Base-by-base conservation (phyloP, 2,329 filamentous ascomycete genomes). In the Talaromyces sp. region DNA sequence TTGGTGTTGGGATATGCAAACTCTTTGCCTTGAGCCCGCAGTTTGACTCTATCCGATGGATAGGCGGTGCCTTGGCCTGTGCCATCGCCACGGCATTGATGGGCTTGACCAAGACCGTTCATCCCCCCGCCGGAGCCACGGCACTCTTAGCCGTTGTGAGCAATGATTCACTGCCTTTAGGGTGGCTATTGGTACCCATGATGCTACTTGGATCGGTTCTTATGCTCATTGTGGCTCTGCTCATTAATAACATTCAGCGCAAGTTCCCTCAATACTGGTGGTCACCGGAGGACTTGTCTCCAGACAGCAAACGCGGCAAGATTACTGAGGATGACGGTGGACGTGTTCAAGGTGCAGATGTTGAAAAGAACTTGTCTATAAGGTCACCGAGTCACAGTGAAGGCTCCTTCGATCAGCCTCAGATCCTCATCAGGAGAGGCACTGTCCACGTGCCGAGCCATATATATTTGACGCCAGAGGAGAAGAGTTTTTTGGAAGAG, bases 71-170 rank as follows among this genome's bases (percentile, higher is more conserved):
- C 11, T 76, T 92, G 0, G 81, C 88, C 1, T 91, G 89, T 68
- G 89, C 87, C 0, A 73, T 83, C 2, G 84, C 89, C 0, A 90
- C 86, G 0, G 80, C 84, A 1, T 65, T 86, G 64, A 93, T 92
- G 90, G 83, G 83, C 0, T 70, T 91, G 25, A 92, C 89, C 1
- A 89, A 88, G 61, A 92, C 89, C 0, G 82, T 90, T 0, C 89
- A 93, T 69, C 90, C 90, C 0, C 90, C 90, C 0, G 90, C 89
- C 0, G 90, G 90, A 4, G 90, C 90, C 9, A 93, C 90, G 0
- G 90, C 89, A 0, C 77, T 93, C 1, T 78, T 93, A 31, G 89
- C 89, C 0, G 87, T 89, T 0, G 81, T 87, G 1, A 86, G 88
- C 65, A 78, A 83, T 2, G 78, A 80, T 1, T 78, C 87, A 1